Base-by-base conservation (phyloP, 2,329 filamentous ascomycete genomes). In the Fusarium musae region DNA sequence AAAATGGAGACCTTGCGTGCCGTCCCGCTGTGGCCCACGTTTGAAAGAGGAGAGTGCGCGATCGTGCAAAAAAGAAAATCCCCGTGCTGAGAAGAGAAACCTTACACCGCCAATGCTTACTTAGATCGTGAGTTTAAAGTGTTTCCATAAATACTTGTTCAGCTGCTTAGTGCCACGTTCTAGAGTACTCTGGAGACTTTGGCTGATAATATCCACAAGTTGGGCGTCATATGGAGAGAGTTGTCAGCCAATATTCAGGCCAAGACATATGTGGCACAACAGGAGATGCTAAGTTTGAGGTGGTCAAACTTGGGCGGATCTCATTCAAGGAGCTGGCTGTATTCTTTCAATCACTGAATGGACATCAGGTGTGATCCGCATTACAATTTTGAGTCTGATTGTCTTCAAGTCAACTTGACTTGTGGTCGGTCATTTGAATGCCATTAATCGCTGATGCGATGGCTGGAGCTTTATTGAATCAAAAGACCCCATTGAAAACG, bases 71-170 rank as follows among this genome's bases (percentile, higher is more conserved):
- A 34, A 28, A 44, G 39, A 34, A 28, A 53, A 12, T 39, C 56
- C 49, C 66, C 28, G 43, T 50, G 47, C 47, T 32, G 63, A 34
- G n/a, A 8, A 10, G 21, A 43, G 21, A 60, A 49, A 76, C 73
- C 73, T 76, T 67, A 67, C 64, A 67, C 64, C 64, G 64, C 64
- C 46, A 67, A 42, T 61, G 53, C 46, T 67, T 67, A 61, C 46
- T 67, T 67, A 61, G 47, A 61, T 67, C 39, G 23, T 47, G 49
- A 47, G 63, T 40, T 67, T 47, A 61, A 47, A 61, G 42, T 65
- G 49, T 52, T 67, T 63, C 49, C 49, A 67, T 43, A 50, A 60
- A 47, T 50, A 61, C 46, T 21, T 16, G 59, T 19, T 65, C 40
- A 36, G 47, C 42, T 47, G 36, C 28, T 32, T 50, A 67, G 62